Evolutionary conservation across 192 early-diverging fungal species (phyloP).

Genomic region (Podila clonocystis): DNA sequence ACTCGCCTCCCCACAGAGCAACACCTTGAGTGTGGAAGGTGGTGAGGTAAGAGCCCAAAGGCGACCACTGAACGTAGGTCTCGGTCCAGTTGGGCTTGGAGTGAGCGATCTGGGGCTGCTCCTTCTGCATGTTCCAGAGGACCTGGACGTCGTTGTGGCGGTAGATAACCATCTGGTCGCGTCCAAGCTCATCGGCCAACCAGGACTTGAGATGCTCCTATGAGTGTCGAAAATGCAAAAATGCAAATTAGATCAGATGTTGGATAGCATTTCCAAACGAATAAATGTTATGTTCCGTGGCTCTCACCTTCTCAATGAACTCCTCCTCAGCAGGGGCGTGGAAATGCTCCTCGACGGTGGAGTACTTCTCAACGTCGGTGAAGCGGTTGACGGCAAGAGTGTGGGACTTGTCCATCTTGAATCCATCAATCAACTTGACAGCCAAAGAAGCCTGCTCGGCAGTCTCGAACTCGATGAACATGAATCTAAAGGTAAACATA

Average conservation of each 20-base stretch:
- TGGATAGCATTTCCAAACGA: not conserved
- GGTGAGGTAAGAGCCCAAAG: conserved; percentile 90
- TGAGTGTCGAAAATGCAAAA: conserved; percentile 6
- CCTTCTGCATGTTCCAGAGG: conserved; percentile 91
- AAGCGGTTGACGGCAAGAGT: conserved; percentile 87
- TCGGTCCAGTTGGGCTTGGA: conserved; percentile 91
- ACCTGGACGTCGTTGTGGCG: conserved; percentile 86
- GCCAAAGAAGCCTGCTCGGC: conserved; percentile 82
- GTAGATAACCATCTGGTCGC: conserved; percentile 94
- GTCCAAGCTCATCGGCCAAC: conserved; percentile 83
- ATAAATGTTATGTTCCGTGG: no score
- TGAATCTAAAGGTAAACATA: conserved; percentile 60
- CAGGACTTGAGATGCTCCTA: conserved; percentile 89
- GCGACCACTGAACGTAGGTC: conserved; percentile 94
- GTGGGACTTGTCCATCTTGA: conserved; percentile 85
- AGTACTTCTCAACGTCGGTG: conserved; percentile 91
- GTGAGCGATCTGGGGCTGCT: conserved; percentile 82
- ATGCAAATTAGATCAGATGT: not conserved
- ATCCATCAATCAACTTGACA: conserved; percentile 79
- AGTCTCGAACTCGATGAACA: conserved; percentile 95
- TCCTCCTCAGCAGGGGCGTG: conserved; percentile 77
- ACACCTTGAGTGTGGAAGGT: conserved; percentile 96
- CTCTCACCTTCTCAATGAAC: conserved; percentile 67
- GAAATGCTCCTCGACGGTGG: conserved; percentile 77
- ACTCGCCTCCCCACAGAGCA: conserved; percentile 95